These are phyloP conservation scores for Sanghuangporus weigelae DNA, from an alignment of 1,284 basidiomycete genomes.

Conservation along the genomic window DNA sequence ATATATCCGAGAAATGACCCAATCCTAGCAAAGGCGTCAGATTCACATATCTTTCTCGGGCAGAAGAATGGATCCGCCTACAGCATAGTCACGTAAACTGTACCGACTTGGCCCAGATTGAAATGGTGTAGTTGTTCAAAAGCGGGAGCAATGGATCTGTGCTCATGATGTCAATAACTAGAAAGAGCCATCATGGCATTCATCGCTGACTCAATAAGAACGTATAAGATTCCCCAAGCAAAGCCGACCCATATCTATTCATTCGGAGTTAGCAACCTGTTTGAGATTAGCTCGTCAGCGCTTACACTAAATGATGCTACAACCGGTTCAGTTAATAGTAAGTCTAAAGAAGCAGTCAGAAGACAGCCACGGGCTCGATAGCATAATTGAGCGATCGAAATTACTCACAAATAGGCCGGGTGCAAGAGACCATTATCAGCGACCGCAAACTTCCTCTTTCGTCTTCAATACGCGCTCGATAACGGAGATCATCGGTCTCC, in stretches of 20 bases:
- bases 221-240: slow-evolving; percentile 75
- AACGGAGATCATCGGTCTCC: slow-evolving; percentile 52
- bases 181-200: background rate
- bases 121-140: slow-evolving; percentile 64
- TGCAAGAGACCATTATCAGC: slow-evolving; percentile 62
- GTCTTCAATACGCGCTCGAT: slow-evolving; percentile 60
- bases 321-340: slow-evolving; percentile 72
- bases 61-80: slow-evolving; percentile 30
- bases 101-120: slow-evolving; percentile 56
- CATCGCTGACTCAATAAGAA: slow-evolving; percentile 50
- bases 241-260: slow-evolving; percentile 68
- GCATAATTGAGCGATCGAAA: background rate
- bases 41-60: slow-evolving; percentile 1
- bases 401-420: slow-evolving; percentile 58
- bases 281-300: slow-evolving; percentile 4
- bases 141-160: slow-evolving; percentile 55
- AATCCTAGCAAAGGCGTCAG: slow-evolving; percentile 37
- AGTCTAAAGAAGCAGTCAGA: slow-evolving; percentile 31
- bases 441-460: slow-evolving; percentile 49
- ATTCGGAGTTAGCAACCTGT: background rate
- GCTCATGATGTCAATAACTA: background rate
- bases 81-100: slow-evolving; percentile 55
- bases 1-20: slow-evolving; percentile 56
- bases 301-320: slow-evolving; percentile 69
- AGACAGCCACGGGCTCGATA: background rate